Conservation (phyloP, 2,329 filamentous ascomycete genomes). For the Botrytis fabae region DNA sequence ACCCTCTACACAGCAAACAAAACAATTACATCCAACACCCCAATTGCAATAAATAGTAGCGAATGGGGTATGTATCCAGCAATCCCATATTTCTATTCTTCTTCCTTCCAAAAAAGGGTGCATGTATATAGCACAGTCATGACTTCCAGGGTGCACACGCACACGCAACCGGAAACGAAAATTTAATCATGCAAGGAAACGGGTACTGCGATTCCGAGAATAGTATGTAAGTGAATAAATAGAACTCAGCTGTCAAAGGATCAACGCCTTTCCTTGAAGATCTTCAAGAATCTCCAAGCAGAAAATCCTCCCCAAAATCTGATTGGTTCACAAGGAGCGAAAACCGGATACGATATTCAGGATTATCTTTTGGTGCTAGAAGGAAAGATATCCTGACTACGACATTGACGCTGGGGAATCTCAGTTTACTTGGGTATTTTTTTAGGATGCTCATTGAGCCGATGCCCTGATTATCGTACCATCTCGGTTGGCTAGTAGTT, state of each 20-base stretch:
- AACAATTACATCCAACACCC: too few species aligned
- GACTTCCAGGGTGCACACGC: neutral
- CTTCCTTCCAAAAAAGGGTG: neutral
- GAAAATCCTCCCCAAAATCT: accelerated
- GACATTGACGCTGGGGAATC: accelerated
- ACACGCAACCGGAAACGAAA: neutral
- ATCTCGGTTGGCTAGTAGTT: neutral
- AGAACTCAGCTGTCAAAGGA: neutral
- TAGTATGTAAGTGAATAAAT: neutral
- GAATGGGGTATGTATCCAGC: neutral
- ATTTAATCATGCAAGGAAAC: neutral
- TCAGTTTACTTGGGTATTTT: neutral
- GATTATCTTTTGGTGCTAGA: too few species aligned
- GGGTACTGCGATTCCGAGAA: neutral
- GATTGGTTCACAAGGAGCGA: neutral
- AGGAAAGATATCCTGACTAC: neutral
- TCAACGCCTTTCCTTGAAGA: neutral
- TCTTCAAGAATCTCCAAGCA: neutral
- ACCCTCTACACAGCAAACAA: too few species aligned
- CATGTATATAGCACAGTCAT: neutral
- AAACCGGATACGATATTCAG: neutral
- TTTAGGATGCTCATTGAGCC: neutral
- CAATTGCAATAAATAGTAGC: neutral
- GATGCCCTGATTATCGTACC: too few species aligned
- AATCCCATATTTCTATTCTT: neutral